Evolutionary conservation across 1,284 basidiomycete species (phyloP), one percentile per base, ranked within the genome.

Genomic region (Puccinia novopanici): DNA sequence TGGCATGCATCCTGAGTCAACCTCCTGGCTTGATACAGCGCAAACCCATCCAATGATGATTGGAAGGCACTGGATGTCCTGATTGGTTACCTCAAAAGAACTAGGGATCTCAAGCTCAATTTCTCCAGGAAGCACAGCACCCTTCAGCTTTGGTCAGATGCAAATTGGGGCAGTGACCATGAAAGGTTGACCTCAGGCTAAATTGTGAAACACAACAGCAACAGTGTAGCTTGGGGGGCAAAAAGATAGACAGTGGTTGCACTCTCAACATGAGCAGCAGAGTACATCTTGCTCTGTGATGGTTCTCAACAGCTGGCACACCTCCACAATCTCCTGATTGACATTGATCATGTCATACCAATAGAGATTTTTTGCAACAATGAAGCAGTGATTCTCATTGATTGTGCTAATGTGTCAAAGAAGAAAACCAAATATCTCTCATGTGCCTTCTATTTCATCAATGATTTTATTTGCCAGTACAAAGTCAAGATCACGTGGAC

Each of bases 231-330:
- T 27, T 76, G 75, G 75, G 57, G 59, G 3, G 27, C 59, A 13
- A 63, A 54, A 42, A 42, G 75, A 24, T 59, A 76, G 19, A 54
- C 5, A 34, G 30, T 54, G 2, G 75, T 76, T 2, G 75, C 75
- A 34, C 34, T 54, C 8, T 76, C 61, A n/a, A 76, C 75, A 0
- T 76, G 75, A n/a, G 48, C 48, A 6, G 75, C 61, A 8, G 75
- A 76, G 12, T 76, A 42, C n/a, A n/a, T 76, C 2, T 40, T 59
- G 0, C 22, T 76, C 3, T 71, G 13, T 0, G 50, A 54, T 34
- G 68, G 48, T 3, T 30, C 68, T 15, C 48, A 71, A 71, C n/a
- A 54, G 1, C n/a, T 54, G 4, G 68, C 50, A 15, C 10, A 19
- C 37, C 10, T 50, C 24, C 8, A 71, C 27, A 5, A 45, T 9